Conservation (phyloP, 1,284 basidiomycete genomes). For the Sporisorium graminicola region DNA sequence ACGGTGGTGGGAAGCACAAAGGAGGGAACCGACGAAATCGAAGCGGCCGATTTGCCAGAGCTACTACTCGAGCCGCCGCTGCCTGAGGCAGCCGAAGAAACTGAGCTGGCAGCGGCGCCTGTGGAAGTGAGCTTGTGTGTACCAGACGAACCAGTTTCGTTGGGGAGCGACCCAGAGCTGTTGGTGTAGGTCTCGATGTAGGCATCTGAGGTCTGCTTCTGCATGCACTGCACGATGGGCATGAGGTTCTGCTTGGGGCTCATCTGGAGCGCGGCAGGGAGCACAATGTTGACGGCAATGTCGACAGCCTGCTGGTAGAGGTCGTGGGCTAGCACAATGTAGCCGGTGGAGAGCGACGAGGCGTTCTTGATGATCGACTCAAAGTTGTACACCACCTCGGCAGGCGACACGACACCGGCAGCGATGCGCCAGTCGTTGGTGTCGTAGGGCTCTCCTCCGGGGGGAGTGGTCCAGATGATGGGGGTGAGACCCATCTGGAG, state of each 20-base stretch:
- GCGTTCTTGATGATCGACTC: slow-evolving; percentile 58
- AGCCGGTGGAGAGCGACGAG: slow-evolving; percentile 78
- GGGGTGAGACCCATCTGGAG: slow-evolving; percentile 64
- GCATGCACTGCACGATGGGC: slow-evolving; percentile 69
- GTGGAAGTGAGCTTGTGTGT: slow-evolving; percentile 38
- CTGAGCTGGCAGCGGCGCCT: slow-evolving; percentile 26
- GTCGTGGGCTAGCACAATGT: slow-evolving; percentile 79
- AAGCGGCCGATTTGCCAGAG: slow-evolving; percentile 26
- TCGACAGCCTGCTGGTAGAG: slow-evolving; percentile 67
- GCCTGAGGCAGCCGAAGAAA: slow-evolving; percentile 12
- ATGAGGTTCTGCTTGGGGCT: slow-evolving; percentile 75
- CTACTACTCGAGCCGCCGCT: slow-evolving; percentile 1
- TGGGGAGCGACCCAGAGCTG: slow-evolving; percentile 48
- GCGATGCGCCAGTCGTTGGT: slow-evolving; percentile 66
- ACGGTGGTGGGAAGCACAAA: slow-evolving; percentile 32
- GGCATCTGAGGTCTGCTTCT: slow-evolving; percentile 54
- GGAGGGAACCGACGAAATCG: slow-evolving; percentile 16
- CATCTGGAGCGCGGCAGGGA: slow-evolving; percentile 58
- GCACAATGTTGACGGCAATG: slow-evolving; percentile 62
- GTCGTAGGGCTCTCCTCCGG: slow-evolving; percentile 55
- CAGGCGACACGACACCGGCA: slow-evolving; percentile 58
- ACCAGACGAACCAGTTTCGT: slow-evolving; percentile 40
- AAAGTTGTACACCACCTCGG: slow-evolving; percentile 54
- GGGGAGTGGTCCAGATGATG: slow-evolving; percentile 67
- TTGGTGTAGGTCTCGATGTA: slow-evolving; percentile 63